Conservation (phyloP, 1,284 basidiomycete genomes). For the Volvariella surrecta region DNA sequence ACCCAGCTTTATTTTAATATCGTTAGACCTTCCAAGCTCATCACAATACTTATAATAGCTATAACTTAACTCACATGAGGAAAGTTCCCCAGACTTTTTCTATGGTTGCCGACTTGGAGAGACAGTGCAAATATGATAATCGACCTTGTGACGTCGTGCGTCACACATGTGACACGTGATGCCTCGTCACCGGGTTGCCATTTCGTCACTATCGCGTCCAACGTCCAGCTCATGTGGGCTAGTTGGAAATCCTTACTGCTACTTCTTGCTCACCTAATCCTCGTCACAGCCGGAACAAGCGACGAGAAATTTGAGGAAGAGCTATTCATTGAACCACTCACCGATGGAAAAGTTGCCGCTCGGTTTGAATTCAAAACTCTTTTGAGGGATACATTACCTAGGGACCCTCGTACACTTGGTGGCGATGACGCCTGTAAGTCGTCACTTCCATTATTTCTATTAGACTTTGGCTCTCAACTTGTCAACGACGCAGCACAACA, state of each 20-base stretch:
- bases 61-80: too few species aligned
- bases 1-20: too few species aligned
- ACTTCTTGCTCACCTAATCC: constrained; percentile 9
- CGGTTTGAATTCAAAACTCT: constrained; percentile 79
- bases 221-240: not conserved
- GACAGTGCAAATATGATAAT: not conserved
- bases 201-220: not conserved
- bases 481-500: constrained; percentile 50
- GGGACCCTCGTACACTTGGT: constrained; percentile 40
- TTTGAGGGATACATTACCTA: constrained; percentile 42
- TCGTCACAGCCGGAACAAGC: constrained; percentile 7
- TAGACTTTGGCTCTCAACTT: not conserved
- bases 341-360: constrained; percentile 79
- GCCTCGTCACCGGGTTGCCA: too few species aligned
- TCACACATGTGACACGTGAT: not conserved
- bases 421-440: constrained; percentile 45
- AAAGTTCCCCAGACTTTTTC: not conserved
- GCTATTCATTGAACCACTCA: constrained; percentile 65
- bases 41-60: too few species aligned
- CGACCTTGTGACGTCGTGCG: not conserved
- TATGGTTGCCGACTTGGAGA: not conserved
- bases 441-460: not conserved
- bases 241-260: constrained; percentile 10
- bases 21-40: too few species aligned
- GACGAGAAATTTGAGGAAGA: constrained; percentile 58